These are phyloP conservation scores for Rhodotorula sp. DNA, from an alignment of 1,284 basidiomycete genomes.

Conservation along the genomic window DNA sequence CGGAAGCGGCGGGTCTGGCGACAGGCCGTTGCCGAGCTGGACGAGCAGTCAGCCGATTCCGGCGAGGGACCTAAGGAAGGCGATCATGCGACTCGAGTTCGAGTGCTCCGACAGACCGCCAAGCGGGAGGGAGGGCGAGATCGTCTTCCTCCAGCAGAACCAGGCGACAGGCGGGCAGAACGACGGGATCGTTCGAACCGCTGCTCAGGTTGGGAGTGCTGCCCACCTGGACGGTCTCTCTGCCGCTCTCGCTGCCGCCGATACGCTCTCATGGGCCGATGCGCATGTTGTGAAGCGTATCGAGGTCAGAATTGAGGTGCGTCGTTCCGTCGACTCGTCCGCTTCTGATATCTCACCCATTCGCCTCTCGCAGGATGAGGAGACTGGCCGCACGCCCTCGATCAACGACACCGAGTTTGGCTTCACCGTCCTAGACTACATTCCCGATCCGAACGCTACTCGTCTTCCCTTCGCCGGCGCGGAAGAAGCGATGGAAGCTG, in stretches of 20 bases:
- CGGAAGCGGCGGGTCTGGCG: not conserved
- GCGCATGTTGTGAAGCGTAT: constrained; percentile 26
- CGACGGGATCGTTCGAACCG: not conserved
- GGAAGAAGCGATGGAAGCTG: constrained; percentile 8
- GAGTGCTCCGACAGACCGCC: constrained; percentile 45
- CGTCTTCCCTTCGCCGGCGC: constrained; percentile 15
- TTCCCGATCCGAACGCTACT: not conserved
- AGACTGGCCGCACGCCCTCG: not conserved
- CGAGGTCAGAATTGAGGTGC: constrained; percentile 34
- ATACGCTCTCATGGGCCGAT: constrained; percentile 34
- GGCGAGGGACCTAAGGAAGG: constrained; percentile 60
- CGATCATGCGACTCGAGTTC: constrained; percentile 63
- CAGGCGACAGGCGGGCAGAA: not conserved
- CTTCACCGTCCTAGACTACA: not conserved
- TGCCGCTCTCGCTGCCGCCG: constrained; percentile 7
- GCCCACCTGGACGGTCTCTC: too few relatives aligned
- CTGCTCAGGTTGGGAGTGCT: too few relatives aligned
- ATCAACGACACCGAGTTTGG: constrained; percentile 5
- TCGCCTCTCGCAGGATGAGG: constrained; percentile 11
- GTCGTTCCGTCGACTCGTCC: not conserved
- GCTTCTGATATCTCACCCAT: not conserved
- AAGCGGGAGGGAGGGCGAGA: constrained; percentile 3
- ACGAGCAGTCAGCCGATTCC: constrained; percentile 51
- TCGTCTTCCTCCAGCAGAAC: not conserved
- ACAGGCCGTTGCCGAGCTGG: constrained; percentile 48